Base-by-base conservation (phyloP, 1,284 basidiomycete species). In the Sporisorium scitamineum region DNA sequence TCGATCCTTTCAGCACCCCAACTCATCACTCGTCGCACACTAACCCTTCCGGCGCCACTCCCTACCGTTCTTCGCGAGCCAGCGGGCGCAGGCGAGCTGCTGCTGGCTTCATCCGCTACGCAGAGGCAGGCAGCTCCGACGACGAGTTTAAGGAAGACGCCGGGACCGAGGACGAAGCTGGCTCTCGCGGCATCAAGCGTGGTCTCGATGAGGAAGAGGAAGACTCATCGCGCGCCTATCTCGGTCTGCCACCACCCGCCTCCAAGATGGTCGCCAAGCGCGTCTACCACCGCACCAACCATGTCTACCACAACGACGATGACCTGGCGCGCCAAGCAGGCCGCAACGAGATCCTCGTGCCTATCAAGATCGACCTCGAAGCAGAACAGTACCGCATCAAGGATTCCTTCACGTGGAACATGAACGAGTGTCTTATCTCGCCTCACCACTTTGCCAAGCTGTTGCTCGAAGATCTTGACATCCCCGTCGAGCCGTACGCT, bases 361-460 rank as follows among this genome's bases (percentile, higher is more conserved):
- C 96, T 10, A 94, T 99, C 73, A 92, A 93, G 52, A 92, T 99
- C 65, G 95, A 98, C 81, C 91, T 97, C 78, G 95, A 98, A 84
- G 95, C 95, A 5, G 92, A 94, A 9, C 92, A 92, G 0, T 92
- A 94, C 82, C 90, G 95, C 80, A 91, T 99, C 84, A 91, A 94
- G 62, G 96, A 99, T 82, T 92, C 92, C 75, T 98, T 99, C 86
- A 90, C 94, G n/a, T 99, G 96, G 96, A 97, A 98, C 82, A 86
- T 95, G 56, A 90, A 93, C 88, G 89, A 90, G 79, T 83, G 85
- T 13, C 88, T 94, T 73, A 90, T 95, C 79, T 92, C 91, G 47
- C 94, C 95, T 0, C 90, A 92, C 70, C 87, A 89, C 0, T 98
- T 98, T 79, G 94, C 95, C 11, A 88, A 87, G 58, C 91, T 92